Evolutionary conservation across 2,329 filamentous ascomycete genomes (phyloP), one percentile per base, ranked within the genome.

Genomic region (Ceratocystis harringtonii): DNA sequence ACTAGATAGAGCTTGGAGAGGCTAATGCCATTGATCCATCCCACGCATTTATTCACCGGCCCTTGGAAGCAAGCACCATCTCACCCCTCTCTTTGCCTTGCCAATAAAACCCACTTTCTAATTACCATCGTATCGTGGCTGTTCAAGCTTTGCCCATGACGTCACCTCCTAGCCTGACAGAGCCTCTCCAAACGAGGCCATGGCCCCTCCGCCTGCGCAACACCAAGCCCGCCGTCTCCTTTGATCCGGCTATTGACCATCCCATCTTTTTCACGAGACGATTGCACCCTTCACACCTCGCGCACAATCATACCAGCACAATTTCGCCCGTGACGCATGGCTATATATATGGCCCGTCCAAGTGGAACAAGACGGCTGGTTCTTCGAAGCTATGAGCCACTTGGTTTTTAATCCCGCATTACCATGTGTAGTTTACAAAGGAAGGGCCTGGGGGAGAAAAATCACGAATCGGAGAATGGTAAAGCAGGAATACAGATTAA

Each of bases 231-330:
- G 22, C 58, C 36, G 8, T 50, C 12, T 17, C 52, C 36, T 63
- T 67, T 28, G 43, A 68, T 55, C 62, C 66, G 22, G 61, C 66
- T 5, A 61, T 64, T 30, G 22, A 58, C 25, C 66, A 68, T 62
- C 66, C 66, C 5, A 61, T 62, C 8, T 68, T 68, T 28, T 68
- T 63, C 17, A 68, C 66, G 2, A 19, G 15, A 8, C 57, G 50
- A 5, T 10, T 68, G 4, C 61, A 48, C 28, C 64, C 41, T 50
- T 63, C 61, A 5, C n/a, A 44, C 12, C 19, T 64, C 44, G 50
- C 52, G 7, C 17, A 36, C 6, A 45, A 17, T 7, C 50, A 58
- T 58, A 12, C 7, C 22, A 8, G n/a, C 25, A 36, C 61, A 44
- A 19, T 44, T 48, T 62, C 61, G 30, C 66, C 66, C 1, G 64